Evolutionary conservation across 495 filamentous ascomycete genomes (phyloP), one percentile per base, ranked within the genome.

Genomic region (Talaromyces nanjingensis): DNA sequence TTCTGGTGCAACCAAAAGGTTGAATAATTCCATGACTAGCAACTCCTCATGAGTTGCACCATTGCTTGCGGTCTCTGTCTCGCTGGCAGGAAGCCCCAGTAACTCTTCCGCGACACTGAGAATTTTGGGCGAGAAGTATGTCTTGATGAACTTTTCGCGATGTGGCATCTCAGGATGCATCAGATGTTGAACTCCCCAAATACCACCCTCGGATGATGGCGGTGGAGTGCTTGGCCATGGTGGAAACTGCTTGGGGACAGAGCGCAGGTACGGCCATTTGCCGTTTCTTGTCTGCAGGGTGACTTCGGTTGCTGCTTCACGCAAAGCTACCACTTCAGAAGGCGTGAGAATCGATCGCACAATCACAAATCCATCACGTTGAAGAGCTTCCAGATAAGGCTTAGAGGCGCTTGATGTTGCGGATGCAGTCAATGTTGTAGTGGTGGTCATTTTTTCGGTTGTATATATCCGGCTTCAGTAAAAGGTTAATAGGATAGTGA

Each of bases 181-280:
- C 1, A 94, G 83, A 73, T 92, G 89, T 79, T 93, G 90, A 8
- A 93, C 86, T 64, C 91, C 91, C 91, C 91, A 94, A 74, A 94
- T 91, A 22, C 89, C 90, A 63, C 78, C 80, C 34, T 79, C 76
- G 0, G 75, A 76, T 59, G 81, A 76, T 0, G 78, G 76, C 0
- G 79, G 79, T 0, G 76, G 67, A 42, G 75, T 78, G 1, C 76
- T 74, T 25, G 83, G 79, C 89, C 90, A 93, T 7, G 91, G 91
- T 1, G 91, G 91, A 79, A 94, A 94, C 73, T 93, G 90, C 69
- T 92, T 92, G 59, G 88, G 89, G 20, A 92, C 84, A 3, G 89
- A 92, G 69, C 91, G 87, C 73, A 94, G 84, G 77, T 89, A 81
- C 14, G 88, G 89, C 90, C 90, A 94, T 57, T 74, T 42, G 31